Percentiles rank a stretch among this genome's conserved stretches.
phyloP scores from a whole-genome alignment of 257 asterid genomes.

The Eucommia ulmoides region DNA sequence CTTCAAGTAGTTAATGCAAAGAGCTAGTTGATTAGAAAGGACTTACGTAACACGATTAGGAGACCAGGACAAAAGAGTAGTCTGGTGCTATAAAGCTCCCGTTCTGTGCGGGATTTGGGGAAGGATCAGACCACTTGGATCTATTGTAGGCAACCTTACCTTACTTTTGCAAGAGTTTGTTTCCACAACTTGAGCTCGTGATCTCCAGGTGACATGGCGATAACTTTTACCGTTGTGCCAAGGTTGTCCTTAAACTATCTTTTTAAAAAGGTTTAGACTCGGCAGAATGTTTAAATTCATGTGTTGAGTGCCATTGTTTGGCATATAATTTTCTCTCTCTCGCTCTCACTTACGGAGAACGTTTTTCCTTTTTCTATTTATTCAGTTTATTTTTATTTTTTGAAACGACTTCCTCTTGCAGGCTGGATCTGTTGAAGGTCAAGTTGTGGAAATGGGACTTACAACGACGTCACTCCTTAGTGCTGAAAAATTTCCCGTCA shows the following conservation, averaged over 20 bases:
- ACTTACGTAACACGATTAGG: not conserved
- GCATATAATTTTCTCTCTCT: no score
- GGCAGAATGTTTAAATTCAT: not conserved
- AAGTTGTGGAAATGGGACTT: conserved; percentile 84
- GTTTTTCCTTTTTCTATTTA: no score
- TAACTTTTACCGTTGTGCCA: no score
- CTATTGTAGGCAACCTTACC: no score
- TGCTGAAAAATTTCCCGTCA: conserved; percentile 76
- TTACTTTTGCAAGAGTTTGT: no score
- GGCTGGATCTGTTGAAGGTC: conserved; percentile 98
- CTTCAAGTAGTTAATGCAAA: not conserved
- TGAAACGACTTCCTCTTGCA: conserved; percentile 19
- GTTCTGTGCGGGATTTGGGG: no score
- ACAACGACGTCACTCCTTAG: conserved; percentile 77
- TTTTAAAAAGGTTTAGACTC: not conserved
- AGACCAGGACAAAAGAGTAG: no score
- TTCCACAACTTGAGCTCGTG: not conserved
- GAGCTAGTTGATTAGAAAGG: not conserved
- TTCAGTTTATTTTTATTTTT: not conserved
- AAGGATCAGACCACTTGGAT: no score
- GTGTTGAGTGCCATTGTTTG: not conserved
- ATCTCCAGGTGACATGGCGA: no score
- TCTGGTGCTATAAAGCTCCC: no score
- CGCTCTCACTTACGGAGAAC: no score
- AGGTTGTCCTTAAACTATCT: no score